Evolutionary conservation across 768 basidiomycete genomes (phyloP).

Genomic region (Russula olivacea): DNA sequence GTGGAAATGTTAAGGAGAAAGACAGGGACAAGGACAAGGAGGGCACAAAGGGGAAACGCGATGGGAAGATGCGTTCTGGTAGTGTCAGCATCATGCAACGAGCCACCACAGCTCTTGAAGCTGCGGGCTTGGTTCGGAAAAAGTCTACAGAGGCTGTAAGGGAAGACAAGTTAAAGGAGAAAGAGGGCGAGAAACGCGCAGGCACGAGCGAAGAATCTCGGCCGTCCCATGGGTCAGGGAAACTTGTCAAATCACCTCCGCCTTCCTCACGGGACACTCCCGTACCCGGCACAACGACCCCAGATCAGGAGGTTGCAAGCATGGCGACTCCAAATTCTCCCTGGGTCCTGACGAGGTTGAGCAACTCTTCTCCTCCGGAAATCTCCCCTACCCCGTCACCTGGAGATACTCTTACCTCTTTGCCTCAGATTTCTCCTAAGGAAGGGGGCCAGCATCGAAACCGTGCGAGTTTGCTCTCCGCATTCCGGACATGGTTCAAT

Average conservation of each 20-base stretch:
- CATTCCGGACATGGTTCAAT: slow-evolving; percentile 89
- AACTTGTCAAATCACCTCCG: slow-evolving; percentile 66
- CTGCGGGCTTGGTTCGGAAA: slow-evolving; percentile 76
- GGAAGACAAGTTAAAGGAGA: slow-evolving; percentile 48
- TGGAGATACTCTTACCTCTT: slow-evolving; percentile 46
- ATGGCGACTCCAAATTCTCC: slow-evolving; percentile 43
- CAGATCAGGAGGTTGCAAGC: slow-evolving; percentile 34
- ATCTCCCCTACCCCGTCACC: slow-evolving; percentile 51
- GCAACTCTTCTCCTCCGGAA: slow-evolving; percentile 28
- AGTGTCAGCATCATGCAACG: slow-evolving; percentile 97
- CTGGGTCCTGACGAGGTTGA: slow-evolving; percentile 49
- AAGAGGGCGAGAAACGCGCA: slow-evolving; percentile 39
- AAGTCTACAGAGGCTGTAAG: slow-evolving; percentile 70
- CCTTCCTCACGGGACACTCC: slow-evolving; percentile 49
- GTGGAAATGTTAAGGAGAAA: slow-evolving; percentile 52
- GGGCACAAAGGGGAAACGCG: slow-evolving; percentile 46
- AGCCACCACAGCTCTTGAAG: slow-evolving; percentile 85
- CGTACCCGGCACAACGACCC: slow-evolving; percentile 48
- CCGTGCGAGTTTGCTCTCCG: slow-evolving; percentile 73
- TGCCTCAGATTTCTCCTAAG: slow-evolving; percentile 38
- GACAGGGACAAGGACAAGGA: slow-evolving; percentile 44
- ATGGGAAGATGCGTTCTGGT: slow-evolving; percentile 65
- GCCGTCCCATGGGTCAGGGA: slow-evolving; percentile 61
- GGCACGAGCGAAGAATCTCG: slow-evolving; percentile 52
- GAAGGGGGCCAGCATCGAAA: slow-evolving; percentile 44